Evolutionary conservation across 768 basidiomycete genomes (phyloP), one percentile per base, ranked within the genome.

Genomic region (Cytidiella melzeri): DNA sequence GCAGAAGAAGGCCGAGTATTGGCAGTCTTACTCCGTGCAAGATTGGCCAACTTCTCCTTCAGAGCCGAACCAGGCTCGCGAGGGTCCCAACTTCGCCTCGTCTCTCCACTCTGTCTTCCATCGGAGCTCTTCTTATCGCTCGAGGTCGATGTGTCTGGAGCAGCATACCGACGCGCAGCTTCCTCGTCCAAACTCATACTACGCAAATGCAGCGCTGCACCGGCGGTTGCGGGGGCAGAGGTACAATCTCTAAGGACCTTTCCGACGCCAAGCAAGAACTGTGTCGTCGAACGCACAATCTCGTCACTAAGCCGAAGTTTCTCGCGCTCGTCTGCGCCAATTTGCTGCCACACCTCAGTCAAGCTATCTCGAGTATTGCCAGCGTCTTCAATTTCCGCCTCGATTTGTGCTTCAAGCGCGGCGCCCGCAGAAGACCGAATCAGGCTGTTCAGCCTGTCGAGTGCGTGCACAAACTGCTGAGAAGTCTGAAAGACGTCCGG

Each of bases 301-400:
- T 92, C 89, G 61, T 92, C 90, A 52, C 84, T 84, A 47, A 80
- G 75, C 57, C 83, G 72, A 55, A 87, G 55, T 45, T 79, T 75
- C 45, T 92, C 89, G 30, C 87, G 68, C 57, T 80, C 86, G 55
- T 92, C 88, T 7, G 74, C 74, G 1, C 84, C 84, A 4, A 90
- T 75, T 41, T 72, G 68, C 47, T 75, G 70, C 88, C 87, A 91
- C 24, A 88, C 66, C 47, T 81, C 79, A 10, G 69, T 73, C 21
- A 77, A 55, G 40, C 75, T 67, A 56, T 67, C 61, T 39, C 60
- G 59, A 11, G 53, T 56, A 10, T 55, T 60, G n/a, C 39, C 54
- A 34, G 38, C 47, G 47, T 71, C 74, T 27, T 74, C 77, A 1
- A 91, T 80, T 61, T 92, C 89, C 0, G 83, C 78, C 34, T 84